Percentiles rank a stretch among this genome's conserved stretches.
Evolutionary conservation across 805 yeast genomes (phyloP).

Genomic region (Kodamaea neixiangensis): DNA sequence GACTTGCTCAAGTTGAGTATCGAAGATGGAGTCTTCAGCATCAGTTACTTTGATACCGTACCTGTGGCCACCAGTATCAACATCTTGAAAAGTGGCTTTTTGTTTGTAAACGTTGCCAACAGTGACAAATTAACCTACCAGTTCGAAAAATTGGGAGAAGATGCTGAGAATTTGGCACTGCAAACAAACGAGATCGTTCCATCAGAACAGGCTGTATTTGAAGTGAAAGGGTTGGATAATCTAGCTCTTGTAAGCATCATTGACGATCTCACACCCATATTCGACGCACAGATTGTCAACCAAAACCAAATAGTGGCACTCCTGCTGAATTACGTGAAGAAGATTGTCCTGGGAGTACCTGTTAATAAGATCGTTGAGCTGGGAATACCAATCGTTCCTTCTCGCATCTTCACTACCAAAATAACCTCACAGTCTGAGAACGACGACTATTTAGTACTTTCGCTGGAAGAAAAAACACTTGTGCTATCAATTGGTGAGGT

Average conservation of each 20-base stretch:
- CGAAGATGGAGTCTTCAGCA: conserved; percentile 46
- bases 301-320: conserved; percentile 23
- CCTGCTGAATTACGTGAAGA: conserved; percentile 47
- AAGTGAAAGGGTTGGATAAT: conserved; percentile 47
- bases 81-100: conserved; percentile 72
- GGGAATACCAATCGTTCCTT: conserved; percentile 67
- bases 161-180: conserved; percentile 36
- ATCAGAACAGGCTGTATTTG: not conserved
- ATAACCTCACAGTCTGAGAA: conserved; percentile 41
- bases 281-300: conserved; percentile 24
- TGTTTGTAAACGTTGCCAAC: conserved; percentile 64
- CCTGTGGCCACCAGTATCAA: conserved; percentile 56
- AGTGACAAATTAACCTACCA: conserved; percentile 74
- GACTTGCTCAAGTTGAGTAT: conserved; percentile 67
- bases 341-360: conserved; percentile 58
- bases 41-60: conserved; percentile 76
- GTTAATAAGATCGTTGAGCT: conserved; percentile 68
- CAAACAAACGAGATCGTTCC: not conserved
- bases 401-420: conserved; percentile 65
- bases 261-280: conserved; percentile 55
- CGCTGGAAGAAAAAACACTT: conserved; percentile 66
- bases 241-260: conserved; percentile 56
- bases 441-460: conserved; percentile 66
- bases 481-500: conserved; percentile 78
- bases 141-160: conserved; percentile 73